A percentile compares a stretch with the other conserved stretches of the same genome.
Evolutionary conservation across 2,329 filamentous ascomycete species (phyloP).

Genomic region (Gremmenia infestans): DNA sequence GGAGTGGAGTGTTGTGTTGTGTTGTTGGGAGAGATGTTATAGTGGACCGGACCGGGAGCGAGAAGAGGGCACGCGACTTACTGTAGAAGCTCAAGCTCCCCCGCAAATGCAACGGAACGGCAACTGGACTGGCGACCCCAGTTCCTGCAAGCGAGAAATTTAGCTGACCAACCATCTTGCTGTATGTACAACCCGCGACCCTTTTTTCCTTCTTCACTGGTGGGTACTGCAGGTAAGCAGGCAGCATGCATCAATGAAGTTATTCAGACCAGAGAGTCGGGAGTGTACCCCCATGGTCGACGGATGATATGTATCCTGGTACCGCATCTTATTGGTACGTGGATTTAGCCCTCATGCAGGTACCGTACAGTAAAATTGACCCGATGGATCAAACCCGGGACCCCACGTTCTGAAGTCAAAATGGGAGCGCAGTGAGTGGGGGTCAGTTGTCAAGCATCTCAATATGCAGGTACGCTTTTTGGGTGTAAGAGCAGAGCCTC

Average conservation of each 20-base stretch:
- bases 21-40: constrained; percentile 5
- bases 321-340: not conserved
- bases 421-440: too few relatives aligned
- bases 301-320: not conserved
- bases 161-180: not conserved
- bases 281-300: not conserved
- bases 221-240: too few relatives aligned
- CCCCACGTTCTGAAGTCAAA: not conserved
- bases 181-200: too few relatives aligned
- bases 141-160: not conserved
- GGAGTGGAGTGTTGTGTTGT: not conserved
- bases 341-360: not conserved
- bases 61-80: not conserved
- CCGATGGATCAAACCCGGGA: not conserved
- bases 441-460: too few relatives aligned
- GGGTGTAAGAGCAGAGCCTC: too few relatives aligned
- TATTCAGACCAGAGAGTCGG: not conserved
- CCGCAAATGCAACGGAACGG: not conserved
- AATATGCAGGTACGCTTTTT: too few relatives aligned
- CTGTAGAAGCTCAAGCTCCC: not conserved
- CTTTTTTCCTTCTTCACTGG: not conserved
- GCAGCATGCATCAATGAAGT: not conserved
- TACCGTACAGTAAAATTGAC: not conserved
- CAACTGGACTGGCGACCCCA: not conserved
- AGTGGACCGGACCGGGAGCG: not conserved